Conservation (phyloP, 169 alveolate species). For the Eimeria sp. region DNA sequence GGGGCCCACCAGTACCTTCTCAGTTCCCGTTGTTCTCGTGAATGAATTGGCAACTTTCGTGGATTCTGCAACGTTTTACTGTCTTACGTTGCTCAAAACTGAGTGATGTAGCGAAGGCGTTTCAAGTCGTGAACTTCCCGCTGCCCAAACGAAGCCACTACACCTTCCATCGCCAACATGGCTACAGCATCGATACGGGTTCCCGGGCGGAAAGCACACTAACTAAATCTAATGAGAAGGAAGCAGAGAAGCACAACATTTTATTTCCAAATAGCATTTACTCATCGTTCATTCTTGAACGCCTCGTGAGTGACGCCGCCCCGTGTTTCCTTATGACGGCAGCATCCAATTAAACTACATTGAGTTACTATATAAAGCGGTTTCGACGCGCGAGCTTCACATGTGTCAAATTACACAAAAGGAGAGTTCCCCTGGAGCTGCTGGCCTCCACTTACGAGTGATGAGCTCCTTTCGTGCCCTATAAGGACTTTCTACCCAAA, state of each 20-base stretch:
- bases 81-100: background rate
- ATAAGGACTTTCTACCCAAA: background rate
- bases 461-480: background rate
- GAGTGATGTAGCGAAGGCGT: background rate
- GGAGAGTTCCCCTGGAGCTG: background rate
- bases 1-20: conserved; percentile 12
- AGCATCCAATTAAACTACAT: background rate
- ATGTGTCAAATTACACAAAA: too few species aligned
- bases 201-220: background rate
- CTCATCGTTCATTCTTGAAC: background rate
- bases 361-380: background rate
- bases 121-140: background rate
- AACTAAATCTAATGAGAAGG: background rate
- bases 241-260: background rate
- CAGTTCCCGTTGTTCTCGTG: background rate
- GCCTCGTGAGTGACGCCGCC: background rate
- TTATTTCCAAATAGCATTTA: background rate
- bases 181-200: background rate
- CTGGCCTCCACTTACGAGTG: too few species aligned
- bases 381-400: background rate
- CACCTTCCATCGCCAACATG: background rate
- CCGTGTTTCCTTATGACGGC: background rate
- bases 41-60: background rate
- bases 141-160: background rate
- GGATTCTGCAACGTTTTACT: background rate